These are phyloP conservation scores for Verbena officinalis DNA, from an alignment of 257 asterid species.

Conservation along the genomic window DNA sequence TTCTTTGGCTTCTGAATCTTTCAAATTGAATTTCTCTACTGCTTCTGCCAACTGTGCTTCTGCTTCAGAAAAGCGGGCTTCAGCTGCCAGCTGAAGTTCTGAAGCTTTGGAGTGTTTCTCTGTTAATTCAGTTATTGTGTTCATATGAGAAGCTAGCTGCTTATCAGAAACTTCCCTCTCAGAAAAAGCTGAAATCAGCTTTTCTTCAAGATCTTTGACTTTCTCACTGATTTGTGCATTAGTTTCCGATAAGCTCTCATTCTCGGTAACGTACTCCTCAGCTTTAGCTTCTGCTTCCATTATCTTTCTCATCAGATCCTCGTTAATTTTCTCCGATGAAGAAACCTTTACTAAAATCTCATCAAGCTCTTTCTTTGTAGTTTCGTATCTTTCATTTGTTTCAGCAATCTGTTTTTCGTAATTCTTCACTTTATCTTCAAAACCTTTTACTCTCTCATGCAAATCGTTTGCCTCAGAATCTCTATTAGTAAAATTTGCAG, in stretches of 20 bases:
- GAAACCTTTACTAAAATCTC: constrained; percentile 42
- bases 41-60: constrained; percentile 53
- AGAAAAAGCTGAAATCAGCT: constrained; percentile 32
- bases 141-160: constrained; percentile 48
- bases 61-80: constrained; percentile 49
- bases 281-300: constrained; percentile 51
- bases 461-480: constrained; percentile 56
- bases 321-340: constrained; percentile 42
- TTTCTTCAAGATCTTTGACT: constrained; percentile 51
- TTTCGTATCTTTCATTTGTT: constrained; percentile 41
- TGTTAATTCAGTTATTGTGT: constrained; percentile 53
- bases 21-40: constrained; percentile 37
- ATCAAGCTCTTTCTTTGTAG: constrained; percentile 48
- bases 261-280: constrained; percentile 45
- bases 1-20: constrained; percentile 62
- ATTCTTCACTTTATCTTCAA: constrained; percentile 52
- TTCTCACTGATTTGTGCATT: constrained; percentile 47
- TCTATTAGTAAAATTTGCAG: constrained; percentile 45
- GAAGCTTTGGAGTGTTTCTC: constrained; percentile 55
- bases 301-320: constrained; percentile 44
- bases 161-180: constrained; percentile 47
- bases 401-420: constrained; percentile 51
- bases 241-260: constrained; percentile 49
- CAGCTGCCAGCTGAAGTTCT: constrained; percentile 51
- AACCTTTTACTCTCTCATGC: constrained; percentile 41